Evolutionary conservation across 139 green algal species (phyloP).

Genomic region (Micractinium conductrix): DNA sequence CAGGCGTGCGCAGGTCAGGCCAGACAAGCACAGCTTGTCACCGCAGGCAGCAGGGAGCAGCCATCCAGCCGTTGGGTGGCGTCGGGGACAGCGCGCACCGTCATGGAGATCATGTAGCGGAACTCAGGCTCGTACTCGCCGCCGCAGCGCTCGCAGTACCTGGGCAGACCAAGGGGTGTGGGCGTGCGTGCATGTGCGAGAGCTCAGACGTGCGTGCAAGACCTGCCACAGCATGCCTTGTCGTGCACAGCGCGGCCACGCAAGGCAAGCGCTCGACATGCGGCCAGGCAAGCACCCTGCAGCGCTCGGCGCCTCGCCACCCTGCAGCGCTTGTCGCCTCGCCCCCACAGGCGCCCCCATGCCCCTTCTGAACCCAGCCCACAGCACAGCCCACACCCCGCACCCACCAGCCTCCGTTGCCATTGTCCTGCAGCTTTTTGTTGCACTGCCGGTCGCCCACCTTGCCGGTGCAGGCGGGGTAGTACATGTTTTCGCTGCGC

Average conservation of each 20-base stretch:
- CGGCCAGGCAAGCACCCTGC: no score
- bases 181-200: neutral
- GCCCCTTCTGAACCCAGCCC: no score
- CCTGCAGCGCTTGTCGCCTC: neutral
- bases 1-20: no score
- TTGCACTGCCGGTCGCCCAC: conserved; percentile 66
- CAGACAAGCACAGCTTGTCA: no score
- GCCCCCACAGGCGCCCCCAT: neutral
- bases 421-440: conserved; percentile 81
- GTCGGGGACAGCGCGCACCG: neutral
- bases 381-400: conserved; percentile 1
- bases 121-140: conserved; percentile 43
- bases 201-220: no score
- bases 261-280: no score
- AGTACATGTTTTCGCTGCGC: conserved; percentile 74
- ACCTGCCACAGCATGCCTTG: no score
- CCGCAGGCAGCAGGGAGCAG: no score
- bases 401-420: conserved; percentile 33
- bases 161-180: neutral
- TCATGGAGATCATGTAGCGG: conserved; percentile 62
- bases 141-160: conserved; percentile 63
- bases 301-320: neutral
- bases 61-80: no score
- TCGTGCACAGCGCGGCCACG: no score
- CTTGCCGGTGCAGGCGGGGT: conserved; percentile 72